Evolutionary conservation across 169 alveolate genomes (phyloP), one percentile per base, ranked within the genome.

Genomic region (Toxoplasma gondii): DNA sequence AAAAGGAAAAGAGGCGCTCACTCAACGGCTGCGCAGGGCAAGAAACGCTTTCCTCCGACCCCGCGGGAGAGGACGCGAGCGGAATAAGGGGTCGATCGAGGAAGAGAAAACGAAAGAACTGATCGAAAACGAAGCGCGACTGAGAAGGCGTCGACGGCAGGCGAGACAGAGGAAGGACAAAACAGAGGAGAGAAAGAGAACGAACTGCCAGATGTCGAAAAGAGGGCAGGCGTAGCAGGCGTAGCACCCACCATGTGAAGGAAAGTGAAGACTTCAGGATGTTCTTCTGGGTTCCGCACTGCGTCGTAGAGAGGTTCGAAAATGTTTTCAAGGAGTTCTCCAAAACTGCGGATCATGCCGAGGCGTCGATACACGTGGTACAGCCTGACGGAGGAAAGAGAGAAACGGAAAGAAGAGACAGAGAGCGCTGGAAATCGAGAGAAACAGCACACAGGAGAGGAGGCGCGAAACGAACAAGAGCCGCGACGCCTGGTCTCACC

Each of bases 301-400:
- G 98, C 98, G 87, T 97, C 98, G 88, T 97, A 96, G 45, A 98
- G 93, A 5, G 99, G 99, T 93, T 94, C 96, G 38, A 94, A 96
- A 38, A 97, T 95, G 90, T 97, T 97, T 36, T 95, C 94, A 44
- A 98, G 91, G 97, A 98, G 95, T 86, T 98, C 98, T 43, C 96
- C 97, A 93, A 98, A 98, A 84, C 95, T 93, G 7, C 92, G 34
- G 49, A 98, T 96, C 80, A 95, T 82, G 31, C 96, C 95, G 36
- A 93, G 96, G 70, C 96, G 95, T 88, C 96, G 95, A 95, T 97
- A 98, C 36, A 97, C 97, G 93, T 96, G 96, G 94, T 98, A 98
- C 43, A 98, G 96, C 17, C 95, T 83, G 95, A 44, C 58, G 12
- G 22, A 49, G 58, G 41, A 29, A 39, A 38, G 81, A 24, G 36